Base-by-base conservation (phyloP, 1,284 basidiomycete species). In the Cutaneotrichosporon mucoides region DNA sequence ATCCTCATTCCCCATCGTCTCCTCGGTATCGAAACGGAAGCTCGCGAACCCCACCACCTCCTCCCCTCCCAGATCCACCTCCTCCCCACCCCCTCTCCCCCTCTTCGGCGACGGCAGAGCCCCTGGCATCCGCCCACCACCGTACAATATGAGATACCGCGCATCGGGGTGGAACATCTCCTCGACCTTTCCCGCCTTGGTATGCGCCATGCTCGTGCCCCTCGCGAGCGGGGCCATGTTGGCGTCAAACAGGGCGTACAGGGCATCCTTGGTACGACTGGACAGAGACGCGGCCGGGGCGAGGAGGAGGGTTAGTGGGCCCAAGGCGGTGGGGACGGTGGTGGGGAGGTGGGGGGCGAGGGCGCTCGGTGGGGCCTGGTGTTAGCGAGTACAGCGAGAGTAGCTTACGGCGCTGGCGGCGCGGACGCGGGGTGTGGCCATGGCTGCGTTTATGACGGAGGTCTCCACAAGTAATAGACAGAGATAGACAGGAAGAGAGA, bases 11-110 rank as follows among this genome's bases (percentile, higher is more conserved):
- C 62, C 63, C 51, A 73, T 46, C 5, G 76, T 78, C 58, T 77
- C 73, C 62, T 77, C 76, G 3, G 71, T 75, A 52, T 76, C 75
- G 53, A 77, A 78, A 13, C 75, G 65, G 55, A 76, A 77, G 40
- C 68, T 68, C n/a, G 65, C 68, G 54, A 70, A 78, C 13, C 72
- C 76, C 9, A 76, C 38, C 38, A 76, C 37, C n/a, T 52, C 45
- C 2, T 47, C 48, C 4, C 7, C 35, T 13, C 34, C 7, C n/a
- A 49, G 1, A 12, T 54, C 50, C n/a, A 13, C 40, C 11, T 58
- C 52, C 34, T 7, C 53, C 15, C 35, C 41, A 56, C 57, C 36
- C 47, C 44, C 37, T 45, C 53, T 11, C 45, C 53, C 16, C 44
- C 57, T 62, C 51, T 40, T 34, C n/a, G 48, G 3, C 36, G 48